These are phyloP conservation scores for Calonectria crousiana DNA, from an alignment of 2,329 filamentous ascomycete genomes.

Conservation along the genomic window DNA sequence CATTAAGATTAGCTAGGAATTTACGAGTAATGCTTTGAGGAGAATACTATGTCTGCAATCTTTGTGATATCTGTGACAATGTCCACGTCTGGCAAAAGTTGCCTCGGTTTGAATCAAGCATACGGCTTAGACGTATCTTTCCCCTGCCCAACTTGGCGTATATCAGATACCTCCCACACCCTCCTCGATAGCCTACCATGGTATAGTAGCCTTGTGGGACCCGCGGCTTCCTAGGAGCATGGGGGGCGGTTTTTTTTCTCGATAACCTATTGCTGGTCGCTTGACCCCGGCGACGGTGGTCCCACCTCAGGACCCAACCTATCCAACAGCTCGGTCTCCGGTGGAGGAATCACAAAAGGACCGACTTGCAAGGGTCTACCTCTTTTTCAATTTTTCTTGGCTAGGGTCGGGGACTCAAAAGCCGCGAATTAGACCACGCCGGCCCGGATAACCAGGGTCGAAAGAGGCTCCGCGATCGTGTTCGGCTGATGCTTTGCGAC, in stretches of 20 bases:
- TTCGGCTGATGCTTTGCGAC: background rate
- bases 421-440: slow-evolving; percentile 15
- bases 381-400: background rate
- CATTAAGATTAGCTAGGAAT: background rate
- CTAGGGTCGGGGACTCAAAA: background rate
- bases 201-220: slow-evolving; percentile 11
- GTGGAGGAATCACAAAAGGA: slow-evolving; percentile 19
- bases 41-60: background rate
- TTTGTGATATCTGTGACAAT: background rate
- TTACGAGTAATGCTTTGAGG: background rate
- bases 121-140: background rate
- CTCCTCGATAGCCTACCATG: background rate
- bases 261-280: slow-evolving; percentile 18
- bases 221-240: background rate
- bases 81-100: background rate
- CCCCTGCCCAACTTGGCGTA: background rate
- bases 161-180: background rate
- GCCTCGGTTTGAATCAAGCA: background rate
- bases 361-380: slow-evolving; percentile 1
- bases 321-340: slow-evolving; percentile 21
- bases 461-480: slow-evolving; percentile 6
- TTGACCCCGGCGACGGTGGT: slow-evolving; percentile 21
- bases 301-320: slow-evolving; percentile 10
- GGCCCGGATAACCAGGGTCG: background rate
- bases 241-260: background rate